Evolutionary conservation across 441 rosid species (phyloP).

Genomic region (Erodium moschatum): DNA sequence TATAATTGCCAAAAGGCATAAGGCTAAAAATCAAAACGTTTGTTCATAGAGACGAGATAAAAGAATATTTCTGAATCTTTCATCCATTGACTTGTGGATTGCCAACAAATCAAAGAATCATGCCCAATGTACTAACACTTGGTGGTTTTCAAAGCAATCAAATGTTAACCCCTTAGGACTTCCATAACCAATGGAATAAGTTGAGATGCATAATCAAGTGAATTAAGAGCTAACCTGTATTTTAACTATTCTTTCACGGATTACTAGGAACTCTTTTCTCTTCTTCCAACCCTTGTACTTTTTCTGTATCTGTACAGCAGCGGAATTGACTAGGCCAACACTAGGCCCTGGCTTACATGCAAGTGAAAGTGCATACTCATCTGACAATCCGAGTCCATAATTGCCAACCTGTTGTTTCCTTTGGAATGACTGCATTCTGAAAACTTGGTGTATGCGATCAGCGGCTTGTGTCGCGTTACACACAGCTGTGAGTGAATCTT

Average conservation of each 20-base stretch:
- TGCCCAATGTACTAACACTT: too few species aligned
- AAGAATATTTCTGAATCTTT: too few species aligned
- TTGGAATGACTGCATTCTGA: constrained; percentile 81
- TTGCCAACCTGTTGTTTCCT: constrained; percentile 43
- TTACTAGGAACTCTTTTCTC: constrained; percentile 60
- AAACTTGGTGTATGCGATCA: constrained; percentile 72
- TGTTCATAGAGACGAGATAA: too few species aligned
- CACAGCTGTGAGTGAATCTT: constrained; percentile 74
- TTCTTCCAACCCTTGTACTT: constrained; percentile 80
- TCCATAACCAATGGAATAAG: background rate
- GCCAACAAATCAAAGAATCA: too few species aligned
- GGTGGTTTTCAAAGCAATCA: too few species aligned
- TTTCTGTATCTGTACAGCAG: constrained; percentile 73
- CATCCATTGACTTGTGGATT: too few species aligned
- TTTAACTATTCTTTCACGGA: constrained; percentile 62
- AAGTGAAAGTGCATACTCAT: constrained; percentile 62
- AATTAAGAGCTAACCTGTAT: constrained; percentile 49
- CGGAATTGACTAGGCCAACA: constrained; percentile 53
- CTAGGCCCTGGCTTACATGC: constrained; percentile 39
- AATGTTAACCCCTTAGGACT: background rate
- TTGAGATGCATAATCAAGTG: background rate
- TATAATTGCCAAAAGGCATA: too few species aligned
- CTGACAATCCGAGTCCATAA: constrained; percentile 42
- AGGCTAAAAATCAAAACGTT: too few species aligned
- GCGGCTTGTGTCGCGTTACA: constrained; percentile 76